Conservation (phyloP, 2,329 filamentous ascomycete genomes). For the Claviceps pazoutovae region DNA sequence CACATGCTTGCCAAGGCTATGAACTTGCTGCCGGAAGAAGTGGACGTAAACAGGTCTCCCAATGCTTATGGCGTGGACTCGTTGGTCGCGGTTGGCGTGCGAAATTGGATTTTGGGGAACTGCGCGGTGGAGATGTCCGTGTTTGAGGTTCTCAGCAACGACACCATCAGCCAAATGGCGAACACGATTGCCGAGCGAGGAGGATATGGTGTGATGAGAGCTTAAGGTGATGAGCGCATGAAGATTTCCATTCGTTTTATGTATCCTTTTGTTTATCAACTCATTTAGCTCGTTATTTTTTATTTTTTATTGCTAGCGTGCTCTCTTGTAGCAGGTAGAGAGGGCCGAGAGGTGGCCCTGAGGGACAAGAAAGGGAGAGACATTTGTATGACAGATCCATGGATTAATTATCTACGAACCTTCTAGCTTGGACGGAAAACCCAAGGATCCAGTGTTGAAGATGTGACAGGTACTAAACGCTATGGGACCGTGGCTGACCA, state of each 20-base stretch:
- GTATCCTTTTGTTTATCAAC: neutral
- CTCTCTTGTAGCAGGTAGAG: too few relatives aligned
- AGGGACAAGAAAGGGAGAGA: too few relatives aligned
- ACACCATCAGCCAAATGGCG: constrained; percentile 25
- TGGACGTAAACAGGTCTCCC: constrained; percentile 27
- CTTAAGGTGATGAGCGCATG: neutral
- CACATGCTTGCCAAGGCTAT: constrained; percentile 30
- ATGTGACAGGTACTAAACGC: too few relatives aligned
- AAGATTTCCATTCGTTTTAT: neutral
- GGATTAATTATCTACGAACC: too few relatives aligned
- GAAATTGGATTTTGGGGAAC: constrained; percentile 35
- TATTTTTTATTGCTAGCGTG: too few relatives aligned
- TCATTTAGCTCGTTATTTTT: neutral
- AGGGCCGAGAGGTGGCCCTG: too few relatives aligned
- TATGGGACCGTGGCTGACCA: too few relatives aligned
- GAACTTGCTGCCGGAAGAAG: constrained; percentile 29
- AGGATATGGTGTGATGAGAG: constrained; percentile 11
- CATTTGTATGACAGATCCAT: too few relatives aligned
- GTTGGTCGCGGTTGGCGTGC: constrained; percentile 35
- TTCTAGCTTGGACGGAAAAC: too few relatives aligned
- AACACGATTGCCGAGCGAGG: constrained; percentile 21
- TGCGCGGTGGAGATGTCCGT: constrained; percentile 30
- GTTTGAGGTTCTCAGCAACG: constrained; percentile 32
- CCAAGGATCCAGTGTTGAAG: too few relatives aligned
- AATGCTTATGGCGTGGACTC: constrained; percentile 38